These are phyloP conservation scores for Eucalyptus fibrosa DNA, from an alignment of 345 rosid species.

Conservation along the genomic window DNA sequence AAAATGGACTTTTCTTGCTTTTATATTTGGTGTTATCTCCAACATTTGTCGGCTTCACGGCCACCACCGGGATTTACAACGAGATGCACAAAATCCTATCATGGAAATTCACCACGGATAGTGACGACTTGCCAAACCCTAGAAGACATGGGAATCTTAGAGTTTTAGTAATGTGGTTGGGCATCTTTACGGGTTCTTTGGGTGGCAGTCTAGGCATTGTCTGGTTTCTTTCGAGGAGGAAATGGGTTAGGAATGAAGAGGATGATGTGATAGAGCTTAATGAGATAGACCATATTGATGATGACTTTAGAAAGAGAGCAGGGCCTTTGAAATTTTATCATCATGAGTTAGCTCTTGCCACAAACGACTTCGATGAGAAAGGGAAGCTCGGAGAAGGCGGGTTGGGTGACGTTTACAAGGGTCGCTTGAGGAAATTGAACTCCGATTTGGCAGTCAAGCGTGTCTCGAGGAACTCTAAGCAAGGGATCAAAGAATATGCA, in stretches of 20 bases:
- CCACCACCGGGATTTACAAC: not conserved
- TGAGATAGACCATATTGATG: not conserved
- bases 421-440: not conserved
- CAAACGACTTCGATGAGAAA: not conserved
- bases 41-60: not conserved
- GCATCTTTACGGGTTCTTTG: not conserved
- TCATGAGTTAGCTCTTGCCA: not conserved
- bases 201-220: not conserved
- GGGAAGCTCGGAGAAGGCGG: constrained; percentile 6
- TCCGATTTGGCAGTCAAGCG: constrained; percentile 2
- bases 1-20: too few species aligned
- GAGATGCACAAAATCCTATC: not conserved
- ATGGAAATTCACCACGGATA: not conserved
- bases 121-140: not conserved
- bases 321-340: constrained; percentile 3
- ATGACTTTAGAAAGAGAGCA: not conserved
- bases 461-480: not conserved
- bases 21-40: too few species aligned
- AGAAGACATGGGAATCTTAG: not conserved
- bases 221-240: not conserved
- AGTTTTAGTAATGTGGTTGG: not conserved
- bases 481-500: constrained; percentile 4
- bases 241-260: not conserved
- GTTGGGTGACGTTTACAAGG: constrained; percentile 10
- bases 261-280: not conserved